Evolutionary conservation across 2,329 filamentous ascomycete species (phyloP).

Genomic region (Aspergillus pseudoviridinutans): DNA sequence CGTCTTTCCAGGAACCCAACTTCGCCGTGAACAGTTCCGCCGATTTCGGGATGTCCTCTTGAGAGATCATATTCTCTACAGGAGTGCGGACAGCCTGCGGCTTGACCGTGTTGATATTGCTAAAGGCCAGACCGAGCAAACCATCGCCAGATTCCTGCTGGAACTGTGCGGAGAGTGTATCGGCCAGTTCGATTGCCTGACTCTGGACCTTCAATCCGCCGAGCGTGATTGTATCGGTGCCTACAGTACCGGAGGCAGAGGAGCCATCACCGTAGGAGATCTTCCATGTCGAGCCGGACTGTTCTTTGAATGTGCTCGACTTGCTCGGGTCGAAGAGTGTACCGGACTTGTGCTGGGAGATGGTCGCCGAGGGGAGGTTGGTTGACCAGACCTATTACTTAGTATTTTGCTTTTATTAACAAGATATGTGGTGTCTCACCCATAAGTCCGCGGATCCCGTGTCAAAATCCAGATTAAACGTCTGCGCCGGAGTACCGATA

Average conservation of each 20-base stretch:
- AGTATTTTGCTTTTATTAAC: conserved; percentile 1
- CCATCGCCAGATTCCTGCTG: conserved; percentile 56
- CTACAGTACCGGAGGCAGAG: conserved; percentile 62
- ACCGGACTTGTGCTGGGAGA: conserved; percentile 16
- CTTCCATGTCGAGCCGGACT: conserved; percentile 54
- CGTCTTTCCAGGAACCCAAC: conserved; percentile 55
- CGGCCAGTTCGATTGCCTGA: conserved; percentile 64
- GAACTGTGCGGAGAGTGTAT: conserved; percentile 57
- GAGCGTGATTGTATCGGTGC: conserved; percentile 58
- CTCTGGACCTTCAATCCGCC: conserved; percentile 59
- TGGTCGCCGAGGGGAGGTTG: conserved; percentile 40
- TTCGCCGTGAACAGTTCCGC: conserved; percentile 62
- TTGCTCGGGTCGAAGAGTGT: conserved; percentile 56
- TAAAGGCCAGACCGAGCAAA: conserved; percentile 63
- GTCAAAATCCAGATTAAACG: conserved; percentile 62
- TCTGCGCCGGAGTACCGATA: conserved; percentile 64
- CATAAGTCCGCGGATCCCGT: conserved; percentile 68
- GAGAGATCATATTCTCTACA: conserved; percentile 64
- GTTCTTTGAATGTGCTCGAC: conserved; percentile 56
- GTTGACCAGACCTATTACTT: conserved; percentile 47
- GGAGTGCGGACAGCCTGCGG: conserved; percentile 55
- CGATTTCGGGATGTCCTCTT: conserved; percentile 51
- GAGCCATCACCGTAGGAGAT: conserved; percentile 67
- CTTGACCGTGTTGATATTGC: conserved; percentile 60
- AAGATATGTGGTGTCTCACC: conserved; percentile 41